Evolutionary conservation across 345 rosid species (phyloP).

Genomic region (Rhodomyrtus tomentosa): DNA sequence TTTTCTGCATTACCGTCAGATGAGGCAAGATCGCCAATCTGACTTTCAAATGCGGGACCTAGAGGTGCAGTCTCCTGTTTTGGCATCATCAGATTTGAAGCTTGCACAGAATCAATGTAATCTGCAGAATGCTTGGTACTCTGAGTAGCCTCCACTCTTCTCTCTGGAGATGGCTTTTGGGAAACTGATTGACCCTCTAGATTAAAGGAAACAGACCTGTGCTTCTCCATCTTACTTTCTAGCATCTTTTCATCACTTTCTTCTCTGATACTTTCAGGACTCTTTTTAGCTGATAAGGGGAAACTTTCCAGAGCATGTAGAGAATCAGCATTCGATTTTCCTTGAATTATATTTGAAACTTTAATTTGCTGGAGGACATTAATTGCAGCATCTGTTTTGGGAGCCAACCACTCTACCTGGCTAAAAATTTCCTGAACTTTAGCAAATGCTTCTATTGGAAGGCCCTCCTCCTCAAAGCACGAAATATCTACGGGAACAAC

Average conservation of each 20-base stretch:
- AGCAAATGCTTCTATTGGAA: conserved; percentile 82
- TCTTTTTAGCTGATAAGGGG: conserved; percentile 24
- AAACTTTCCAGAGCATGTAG: conserved; percentile 11
- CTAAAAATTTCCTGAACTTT: conserved; percentile 88
- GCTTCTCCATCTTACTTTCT: neutral
- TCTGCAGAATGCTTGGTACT: neutral
- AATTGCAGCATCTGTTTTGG: conserved; percentile 54
- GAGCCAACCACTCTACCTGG: conserved; percentile 71
- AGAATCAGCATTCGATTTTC: conserved; percentile 19
- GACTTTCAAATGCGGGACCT: conserved; percentile 11
- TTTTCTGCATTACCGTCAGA: conserved; percentile 5
- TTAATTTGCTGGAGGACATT: conserved; percentile 69
- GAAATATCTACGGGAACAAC: conserved; percentile 46
- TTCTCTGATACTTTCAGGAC: conserved; percentile 31
- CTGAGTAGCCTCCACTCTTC: conserved; percentile 1
- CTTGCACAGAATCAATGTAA: conserved; percentile 1
- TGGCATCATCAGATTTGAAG: conserved; percentile 13
- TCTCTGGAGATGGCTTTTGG: conserved; percentile 10
- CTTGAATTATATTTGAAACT: conserved; percentile 42
- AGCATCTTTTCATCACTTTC: conserved; percentile 5
- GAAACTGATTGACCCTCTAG: conserved; percentile 13
- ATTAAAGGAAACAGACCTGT: conserved; percentile 15
- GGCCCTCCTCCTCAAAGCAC: conserved; percentile 72
- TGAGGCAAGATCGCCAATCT: conserved; percentile 9
- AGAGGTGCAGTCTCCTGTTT: conserved; percentile 19